A percentile compares a stretch with the other conserved stretches of the same genome.
Conservation (phyloP, 306 rosid genomes). For the Spatholobus suberectus region DNA sequence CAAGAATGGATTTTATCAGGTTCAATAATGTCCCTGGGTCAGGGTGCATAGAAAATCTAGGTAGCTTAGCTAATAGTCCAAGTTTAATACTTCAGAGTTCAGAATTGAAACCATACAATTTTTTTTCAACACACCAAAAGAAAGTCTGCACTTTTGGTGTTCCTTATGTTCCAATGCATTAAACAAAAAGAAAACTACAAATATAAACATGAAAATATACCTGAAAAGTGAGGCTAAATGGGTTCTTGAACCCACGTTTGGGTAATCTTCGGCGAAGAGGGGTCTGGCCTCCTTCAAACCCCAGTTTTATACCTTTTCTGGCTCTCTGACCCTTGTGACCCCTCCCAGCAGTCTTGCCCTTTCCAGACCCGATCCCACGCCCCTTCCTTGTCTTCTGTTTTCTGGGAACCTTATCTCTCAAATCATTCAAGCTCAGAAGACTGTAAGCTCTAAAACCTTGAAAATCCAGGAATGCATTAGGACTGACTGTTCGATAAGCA, state of each 20-base stretch:
- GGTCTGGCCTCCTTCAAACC: conserved; percentile 98
- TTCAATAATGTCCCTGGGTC: background rate
- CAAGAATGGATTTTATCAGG: background rate
- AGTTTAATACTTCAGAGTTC: conserved; percentile 2
- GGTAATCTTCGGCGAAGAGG: conserved; percentile 93
- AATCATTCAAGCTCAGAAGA: conserved; percentile 88
- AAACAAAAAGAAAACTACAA: conserved; percentile 13
- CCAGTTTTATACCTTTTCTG: conserved; percentile 76
- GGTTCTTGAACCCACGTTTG: conserved; percentile 90
- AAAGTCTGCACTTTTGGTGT: background rate
- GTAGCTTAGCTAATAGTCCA: background rate
- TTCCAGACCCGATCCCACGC: conserved; percentile 97
- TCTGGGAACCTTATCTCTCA: conserved; percentile 83
- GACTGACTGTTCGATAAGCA: conserved; percentile 17
- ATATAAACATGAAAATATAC: conserved; percentile 43
- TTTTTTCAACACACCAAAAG: background rate
- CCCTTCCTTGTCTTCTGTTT: conserved; percentile 93
- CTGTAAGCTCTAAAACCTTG: conserved; percentile 77
- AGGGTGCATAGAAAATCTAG: background rate
- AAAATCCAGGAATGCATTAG: background rate
- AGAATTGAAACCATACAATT: background rate
- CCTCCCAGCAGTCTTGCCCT: conserved; percentile 98
- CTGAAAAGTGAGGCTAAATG: conserved; percentile 92
- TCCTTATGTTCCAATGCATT: background rate
- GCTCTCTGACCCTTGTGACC: conserved; percentile 99